These are phyloP conservation scores for Gymnopilus junonius DNA, from an alignment of 768 basidiomycete species.

Conservation along the genomic window DNA sequence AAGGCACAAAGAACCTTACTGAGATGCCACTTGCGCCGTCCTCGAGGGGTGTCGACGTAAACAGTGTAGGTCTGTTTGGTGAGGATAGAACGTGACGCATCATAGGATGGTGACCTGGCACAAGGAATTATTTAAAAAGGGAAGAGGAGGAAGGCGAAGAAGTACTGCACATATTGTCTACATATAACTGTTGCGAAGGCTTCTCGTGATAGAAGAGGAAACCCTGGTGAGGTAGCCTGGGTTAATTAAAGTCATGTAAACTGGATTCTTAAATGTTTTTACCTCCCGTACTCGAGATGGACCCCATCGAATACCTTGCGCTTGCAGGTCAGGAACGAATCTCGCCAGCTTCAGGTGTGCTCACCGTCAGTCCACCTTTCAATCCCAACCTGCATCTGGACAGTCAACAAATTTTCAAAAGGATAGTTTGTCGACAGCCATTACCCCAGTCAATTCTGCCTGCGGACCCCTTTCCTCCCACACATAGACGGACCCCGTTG, in stretches of 20 bases:
- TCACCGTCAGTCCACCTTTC: constrained; percentile 82
- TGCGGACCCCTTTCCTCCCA: constrained; percentile 85
- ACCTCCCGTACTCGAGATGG: constrained; percentile 82
- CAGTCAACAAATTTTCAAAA: not conserved
- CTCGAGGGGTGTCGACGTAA: constrained; percentile 67
- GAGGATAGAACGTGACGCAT: constrained; percentile 45
- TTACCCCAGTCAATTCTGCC: constrained; percentile 73
- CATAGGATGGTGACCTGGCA: constrained; percentile 32
- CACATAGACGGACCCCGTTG: constrained; percentile 80
- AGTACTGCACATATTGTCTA: constrained; percentile 47
- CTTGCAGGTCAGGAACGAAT: not conserved
- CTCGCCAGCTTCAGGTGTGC: constrained; percentile 12
- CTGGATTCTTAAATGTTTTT: constrained; percentile 27
- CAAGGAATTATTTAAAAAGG: constrained; percentile 1
- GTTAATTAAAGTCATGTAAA: constrained; percentile 7
- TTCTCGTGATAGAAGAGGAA: constrained; percentile 85
- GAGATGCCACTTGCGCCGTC: constrained; percentile 81
- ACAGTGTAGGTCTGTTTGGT: constrained; percentile 87
- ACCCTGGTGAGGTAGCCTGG: constrained; percentile 47
- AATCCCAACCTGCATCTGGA: constrained; percentile 62
- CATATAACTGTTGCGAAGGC: constrained; percentile 52
- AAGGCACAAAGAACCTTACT: constrained; percentile 47
- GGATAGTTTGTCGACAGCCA: constrained; percentile 20
- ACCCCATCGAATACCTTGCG: constrained; percentile 70
- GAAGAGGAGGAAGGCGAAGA: constrained; percentile 17